Evolutionary conservation across 1,284 basidiomycete species (phyloP).

Genomic region (Puccinia hordei): DNA sequence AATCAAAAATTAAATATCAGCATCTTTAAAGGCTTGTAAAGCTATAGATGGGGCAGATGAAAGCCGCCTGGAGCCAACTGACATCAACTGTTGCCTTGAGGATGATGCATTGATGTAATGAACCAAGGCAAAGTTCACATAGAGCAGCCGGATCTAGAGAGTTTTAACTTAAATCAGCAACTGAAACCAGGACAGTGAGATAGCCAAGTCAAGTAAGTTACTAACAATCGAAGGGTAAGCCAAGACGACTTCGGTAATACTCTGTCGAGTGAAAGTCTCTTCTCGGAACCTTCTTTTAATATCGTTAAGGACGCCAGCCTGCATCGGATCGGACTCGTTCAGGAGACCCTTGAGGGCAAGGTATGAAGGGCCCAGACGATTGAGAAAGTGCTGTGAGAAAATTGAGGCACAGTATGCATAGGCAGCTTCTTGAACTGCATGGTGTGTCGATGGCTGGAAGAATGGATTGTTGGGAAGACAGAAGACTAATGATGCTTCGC

Average conservation of each 20-base stretch:
- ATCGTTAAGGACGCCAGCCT: slow-evolving; percentile 89
- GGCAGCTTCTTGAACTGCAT: slow-evolving; percentile 96
- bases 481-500: slow-evolving; percentile 91
- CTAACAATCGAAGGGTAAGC: slow-evolving; percentile 63
- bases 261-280: slow-evolving; percentile 98
- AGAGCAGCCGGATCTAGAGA: slow-evolving; percentile 67
- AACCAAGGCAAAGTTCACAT: slow-evolving; percentile 96
- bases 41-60: background rate
- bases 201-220: background rate
- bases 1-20: slow-evolving; percentile 6
- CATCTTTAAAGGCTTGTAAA: background rate
- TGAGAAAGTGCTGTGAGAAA: slow-evolving; percentile 95
- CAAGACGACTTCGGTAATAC: slow-evolving; percentile 83
- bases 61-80: slow-evolving; percentile 13
- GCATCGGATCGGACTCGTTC: slow-evolving; percentile 84
- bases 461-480: slow-evolving; percentile 96
- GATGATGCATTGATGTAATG: slow-evolving; percentile 70
- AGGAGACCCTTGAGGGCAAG: slow-evolving; percentile 72
- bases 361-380: slow-evolving; percentile 88
- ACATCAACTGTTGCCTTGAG: slow-evolving; percentile 49
- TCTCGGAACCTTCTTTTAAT: slow-evolving; percentile 97
- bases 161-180: background rate
- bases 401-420: slow-evolving; percentile 73
- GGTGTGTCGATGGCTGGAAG: slow-evolving; percentile 68
- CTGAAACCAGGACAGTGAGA: slow-evolving; percentile 59